Conservation (phyloP, 345 rosid genomes). For the Microthlaspi erraticum region DNA sequence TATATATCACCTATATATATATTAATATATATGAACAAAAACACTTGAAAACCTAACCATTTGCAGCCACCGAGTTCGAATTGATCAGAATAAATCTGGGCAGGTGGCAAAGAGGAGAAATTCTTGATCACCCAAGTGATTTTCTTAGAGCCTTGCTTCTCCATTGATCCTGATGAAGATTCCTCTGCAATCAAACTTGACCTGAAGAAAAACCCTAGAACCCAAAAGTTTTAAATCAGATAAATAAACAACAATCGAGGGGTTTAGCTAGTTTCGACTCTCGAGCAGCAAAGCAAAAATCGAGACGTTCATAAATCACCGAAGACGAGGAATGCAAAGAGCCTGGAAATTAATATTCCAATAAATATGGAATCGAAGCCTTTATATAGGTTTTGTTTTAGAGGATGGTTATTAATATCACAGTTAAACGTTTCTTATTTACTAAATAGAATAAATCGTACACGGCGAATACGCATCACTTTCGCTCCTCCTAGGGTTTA, state of each 20-base stretch:
- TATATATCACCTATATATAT: neutral
- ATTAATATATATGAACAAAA: neutral
- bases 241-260: neutral
- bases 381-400: too few relatives aligned
- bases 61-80: constrained; percentile 18
- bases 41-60: constrained; percentile 9
- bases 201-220: neutral
- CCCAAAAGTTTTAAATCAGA: too few relatives aligned
- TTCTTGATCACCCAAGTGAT: constrained; percentile 19
- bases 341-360: too few relatives aligned
- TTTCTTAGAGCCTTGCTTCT: neutral
- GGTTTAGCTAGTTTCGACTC: neutral
- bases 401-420: too few relatives aligned
- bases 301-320: too few relatives aligned
- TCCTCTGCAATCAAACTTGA: too few relatives aligned
- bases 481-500: too few relatives aligned
- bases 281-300: too few relatives aligned
- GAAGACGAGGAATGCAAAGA: neutral
- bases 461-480: too few relatives aligned
- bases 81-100: neutral
- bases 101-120: neutral
- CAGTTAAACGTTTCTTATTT: too few relatives aligned
- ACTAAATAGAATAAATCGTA: too few relatives aligned
- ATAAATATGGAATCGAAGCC: too few relatives aligned
- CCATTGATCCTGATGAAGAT: neutral